Evolutionary conservation across 192 early-diverging fungal genomes (phyloP).

Genomic region (Dissophora ornata): DNA sequence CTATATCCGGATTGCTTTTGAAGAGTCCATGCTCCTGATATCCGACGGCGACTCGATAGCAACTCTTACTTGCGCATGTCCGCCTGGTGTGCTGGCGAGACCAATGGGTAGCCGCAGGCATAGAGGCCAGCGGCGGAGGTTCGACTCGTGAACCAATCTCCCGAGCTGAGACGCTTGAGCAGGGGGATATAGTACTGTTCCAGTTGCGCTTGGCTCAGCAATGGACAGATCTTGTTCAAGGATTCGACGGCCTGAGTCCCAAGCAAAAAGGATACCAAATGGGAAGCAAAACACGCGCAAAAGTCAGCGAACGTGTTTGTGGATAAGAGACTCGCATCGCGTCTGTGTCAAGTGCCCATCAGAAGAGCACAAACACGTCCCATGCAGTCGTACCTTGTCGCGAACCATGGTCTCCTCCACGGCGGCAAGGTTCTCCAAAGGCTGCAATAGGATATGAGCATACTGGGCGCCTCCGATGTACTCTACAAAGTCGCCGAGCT

Average conservation of each 20-base stretch:
- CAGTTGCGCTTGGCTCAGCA: slow-evolving; percentile 82
- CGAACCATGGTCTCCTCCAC: slow-evolving; percentile 99
- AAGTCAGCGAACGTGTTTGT: too few species aligned
- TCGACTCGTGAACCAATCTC: slow-evolving; percentile 99
- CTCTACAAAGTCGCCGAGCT: slow-evolving; percentile 92
- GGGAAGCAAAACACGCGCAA: too few species aligned
- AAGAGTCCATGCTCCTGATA: slow-evolving; percentile 1
- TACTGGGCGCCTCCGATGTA: slow-evolving; percentile 91
- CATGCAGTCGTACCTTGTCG: slow-evolving; percentile 88
- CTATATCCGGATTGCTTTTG: too few species aligned
- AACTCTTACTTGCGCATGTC: slow-evolving; percentile 81
- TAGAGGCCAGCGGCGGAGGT: slow-evolving; percentile 95
- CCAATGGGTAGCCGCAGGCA: slow-evolving; percentile 82
- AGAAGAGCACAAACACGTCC: neutral
- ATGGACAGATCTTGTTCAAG: slow-evolving; percentile 82
- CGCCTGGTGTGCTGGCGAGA: slow-evolving; percentile 78
- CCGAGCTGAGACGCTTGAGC: slow-evolving; percentile 88
- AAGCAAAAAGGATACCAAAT: too few species aligned
- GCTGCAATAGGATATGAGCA: slow-evolving; percentile 86
- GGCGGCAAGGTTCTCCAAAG: slow-evolving; percentile 96
- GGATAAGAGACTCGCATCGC: too few species aligned
- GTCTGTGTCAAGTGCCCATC: too few species aligned
- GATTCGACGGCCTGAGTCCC: slow-evolving; percentile 96
- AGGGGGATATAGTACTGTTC: slow-evolving; percentile 93
- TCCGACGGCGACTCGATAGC: neutral